Evolutionary conservation across 2,329 filamentous ascomycete genomes (phyloP).

Genomic region (Aspergillus latus): DNA sequence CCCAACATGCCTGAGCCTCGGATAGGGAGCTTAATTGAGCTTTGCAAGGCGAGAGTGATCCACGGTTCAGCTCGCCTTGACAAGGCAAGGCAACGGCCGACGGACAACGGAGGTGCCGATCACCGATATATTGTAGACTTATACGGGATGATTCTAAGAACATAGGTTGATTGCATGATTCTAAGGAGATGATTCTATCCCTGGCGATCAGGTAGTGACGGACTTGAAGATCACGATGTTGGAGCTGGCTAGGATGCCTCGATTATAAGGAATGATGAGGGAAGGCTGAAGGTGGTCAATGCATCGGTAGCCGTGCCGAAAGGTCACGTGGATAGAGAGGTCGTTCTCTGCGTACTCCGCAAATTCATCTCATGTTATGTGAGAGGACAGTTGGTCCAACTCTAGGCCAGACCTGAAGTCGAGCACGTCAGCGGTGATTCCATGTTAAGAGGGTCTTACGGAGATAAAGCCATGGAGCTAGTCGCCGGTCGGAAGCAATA

Average conservation of each 20-base stretch:
- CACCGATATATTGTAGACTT: no score
- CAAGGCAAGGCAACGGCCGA: neutral
- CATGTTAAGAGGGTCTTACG: neutral
- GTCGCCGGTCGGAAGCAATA: no score
- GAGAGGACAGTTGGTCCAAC: neutral
- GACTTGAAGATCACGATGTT: neutral
- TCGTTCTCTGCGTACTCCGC: neutral
- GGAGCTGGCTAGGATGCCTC: neutral
- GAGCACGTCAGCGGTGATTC: neutral
- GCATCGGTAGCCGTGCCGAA: neutral
- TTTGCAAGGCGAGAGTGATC: conserved; percentile 1
- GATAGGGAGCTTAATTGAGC: neutral
- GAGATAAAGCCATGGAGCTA: neutral
- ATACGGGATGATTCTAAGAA: no score
- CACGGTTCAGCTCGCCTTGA: conserved; percentile 1
- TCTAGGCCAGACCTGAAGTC: neutral
- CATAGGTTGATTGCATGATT: no score
- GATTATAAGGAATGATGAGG: neutral
- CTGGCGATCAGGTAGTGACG: no score
- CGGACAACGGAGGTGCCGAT: no score
- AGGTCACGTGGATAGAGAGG: neutral
- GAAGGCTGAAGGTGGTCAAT: neutral
- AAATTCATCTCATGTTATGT: no score
- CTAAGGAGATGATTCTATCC: no score
- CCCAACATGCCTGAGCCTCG: neutral